Evolutionary conservation across 169 alveolate genomes (phyloP).

Genomic region (Babesia caballi): DNA sequence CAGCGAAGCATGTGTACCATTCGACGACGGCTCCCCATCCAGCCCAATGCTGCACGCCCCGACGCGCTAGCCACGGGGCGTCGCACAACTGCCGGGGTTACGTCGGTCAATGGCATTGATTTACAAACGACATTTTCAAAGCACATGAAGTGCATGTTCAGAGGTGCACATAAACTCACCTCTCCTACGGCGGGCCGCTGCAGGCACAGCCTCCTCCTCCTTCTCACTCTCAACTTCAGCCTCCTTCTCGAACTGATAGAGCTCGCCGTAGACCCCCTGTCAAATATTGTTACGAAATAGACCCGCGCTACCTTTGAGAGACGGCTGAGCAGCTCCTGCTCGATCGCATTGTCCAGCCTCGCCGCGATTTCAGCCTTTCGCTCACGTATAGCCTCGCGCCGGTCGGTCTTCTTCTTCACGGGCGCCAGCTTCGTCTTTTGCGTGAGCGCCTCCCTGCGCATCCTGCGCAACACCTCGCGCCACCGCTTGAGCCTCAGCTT

Average conservation of each 20-base stretch:
- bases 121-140: no score
- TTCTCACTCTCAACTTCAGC: conserved; percentile 27
- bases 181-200: background rate
- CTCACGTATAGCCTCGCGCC: conserved; percentile 96
- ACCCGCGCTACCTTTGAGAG: conserved; percentile 81
- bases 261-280: conserved; percentile 61
- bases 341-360: conserved; percentile 93
- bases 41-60: no score
- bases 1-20: no score
- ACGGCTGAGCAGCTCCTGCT: conserved; percentile 91
- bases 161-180: background rate
- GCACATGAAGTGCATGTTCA: no score
- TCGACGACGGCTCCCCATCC: no score
- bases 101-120: no score
- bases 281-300: conserved; percentile 77
- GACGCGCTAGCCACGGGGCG: no score
- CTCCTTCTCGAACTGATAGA: conserved; percentile 57
- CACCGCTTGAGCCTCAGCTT: conserved; percentile 93
- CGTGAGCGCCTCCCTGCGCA: conserved; percentile 81
- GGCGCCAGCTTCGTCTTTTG: conserved; percentile 80
- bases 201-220: conserved; percentile 21
- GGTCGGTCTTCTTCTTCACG: conserved; percentile 96
- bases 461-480: conserved; percentile 91
- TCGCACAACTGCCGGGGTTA: no score
- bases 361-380: conserved; percentile 96